A percentile compares a stretch with the other conserved stretches of the same genome.
phyloP scores from a whole-genome alignment of 169 alveolate genomes.

The Cyclospora cayetanensis region DNA sequence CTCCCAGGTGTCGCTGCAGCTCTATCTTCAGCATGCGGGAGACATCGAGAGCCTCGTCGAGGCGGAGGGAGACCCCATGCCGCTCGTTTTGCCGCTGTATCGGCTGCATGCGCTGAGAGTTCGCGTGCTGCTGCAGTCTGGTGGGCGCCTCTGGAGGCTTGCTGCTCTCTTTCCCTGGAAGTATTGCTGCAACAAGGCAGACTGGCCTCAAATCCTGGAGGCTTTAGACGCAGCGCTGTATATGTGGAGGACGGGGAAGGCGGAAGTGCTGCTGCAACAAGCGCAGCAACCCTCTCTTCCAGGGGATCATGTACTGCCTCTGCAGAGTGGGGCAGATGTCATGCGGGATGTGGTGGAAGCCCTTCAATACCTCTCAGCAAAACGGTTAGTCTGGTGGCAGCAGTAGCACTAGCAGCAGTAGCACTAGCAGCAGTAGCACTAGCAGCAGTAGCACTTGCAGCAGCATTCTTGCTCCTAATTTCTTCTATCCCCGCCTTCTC shows the following conservation, averaged over 20 bases:
- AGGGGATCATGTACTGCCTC: constrained; percentile 21
- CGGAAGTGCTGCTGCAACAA: constrained; percentile 41
- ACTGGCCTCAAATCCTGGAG: neutral
- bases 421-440: no score
- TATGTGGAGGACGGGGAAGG: constrained; percentile 9
- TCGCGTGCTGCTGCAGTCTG: constrained; percentile 49
- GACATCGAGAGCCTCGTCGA: constrained; percentile 67
- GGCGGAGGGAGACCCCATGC: constrained; percentile 68
- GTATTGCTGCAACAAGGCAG: neutral
- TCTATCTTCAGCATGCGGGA: neutral
- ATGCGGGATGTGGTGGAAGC: constrained; percentile 54
- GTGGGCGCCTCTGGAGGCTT: constrained; percentile 62
- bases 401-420: no score
- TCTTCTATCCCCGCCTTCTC: neutral
- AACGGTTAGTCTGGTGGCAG: no score
- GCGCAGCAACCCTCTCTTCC: constrained; percentile 29
- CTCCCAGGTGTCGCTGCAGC: constrained; percentile 58
- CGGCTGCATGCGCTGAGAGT: constrained; percentile 64
- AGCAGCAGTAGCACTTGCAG: no score
- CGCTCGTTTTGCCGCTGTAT: constrained; percentile 53
- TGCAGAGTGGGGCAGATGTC: constrained; percentile 62
- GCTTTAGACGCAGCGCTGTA: neutral
- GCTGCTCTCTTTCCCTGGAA: constrained; percentile 72
- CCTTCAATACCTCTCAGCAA: constrained; percentile 60
- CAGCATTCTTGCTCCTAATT: neutral